These are phyloP conservation scores for Odonthalia washingtoniensis DNA, from an alignment of 31 red algal species.

Conservation along the genomic window DNA sequence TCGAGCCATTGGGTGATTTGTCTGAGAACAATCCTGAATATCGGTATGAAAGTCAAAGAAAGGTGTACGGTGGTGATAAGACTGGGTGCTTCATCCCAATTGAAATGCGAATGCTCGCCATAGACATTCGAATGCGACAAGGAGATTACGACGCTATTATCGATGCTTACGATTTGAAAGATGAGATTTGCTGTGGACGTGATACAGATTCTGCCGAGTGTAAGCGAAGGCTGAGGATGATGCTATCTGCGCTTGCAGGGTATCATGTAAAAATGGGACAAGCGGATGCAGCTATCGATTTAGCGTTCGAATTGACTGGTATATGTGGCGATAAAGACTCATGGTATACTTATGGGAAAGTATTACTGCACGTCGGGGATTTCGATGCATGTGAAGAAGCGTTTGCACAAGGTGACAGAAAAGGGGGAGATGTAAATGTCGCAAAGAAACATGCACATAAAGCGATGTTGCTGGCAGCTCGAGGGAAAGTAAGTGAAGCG, in stretches of 20 bases:
- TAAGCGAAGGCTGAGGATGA: neutral
- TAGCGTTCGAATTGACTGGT: constrained; percentile 40
- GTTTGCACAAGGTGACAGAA: neutral
- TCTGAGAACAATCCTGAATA: constrained; percentile 33
- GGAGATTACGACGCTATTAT: constrained; percentile 49
- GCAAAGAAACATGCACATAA: constrained; percentile 31
- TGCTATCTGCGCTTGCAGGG: constrained; percentile 39
- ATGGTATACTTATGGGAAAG: constrained; percentile 51
- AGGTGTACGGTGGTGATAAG: constrained; percentile 4
- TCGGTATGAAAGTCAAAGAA: constrained; percentile 49
- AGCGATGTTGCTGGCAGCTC: constrained; percentile 52
- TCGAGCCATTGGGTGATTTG: constrained; percentile 30
- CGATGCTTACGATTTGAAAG: constrained; percentile 36
- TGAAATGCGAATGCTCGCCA: constrained; percentile 53
- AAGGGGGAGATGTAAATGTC: neutral
- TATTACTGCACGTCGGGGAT: constrained; percentile 65
- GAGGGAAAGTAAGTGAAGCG: constrained; percentile 5
- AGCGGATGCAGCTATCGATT: constrained; percentile 67
- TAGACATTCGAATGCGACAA: constrained; percentile 53
- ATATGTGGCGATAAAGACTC: constrained; percentile 9
- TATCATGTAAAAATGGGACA: constrained; percentile 58
- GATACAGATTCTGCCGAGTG: neutral
- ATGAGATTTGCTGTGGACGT: neutral
- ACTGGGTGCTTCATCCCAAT: constrained; percentile 61
- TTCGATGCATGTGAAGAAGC: constrained; percentile 42